Conservation (phyloP, 768 basidiomycete genomes). For the Russula dissimulans region DNA sequence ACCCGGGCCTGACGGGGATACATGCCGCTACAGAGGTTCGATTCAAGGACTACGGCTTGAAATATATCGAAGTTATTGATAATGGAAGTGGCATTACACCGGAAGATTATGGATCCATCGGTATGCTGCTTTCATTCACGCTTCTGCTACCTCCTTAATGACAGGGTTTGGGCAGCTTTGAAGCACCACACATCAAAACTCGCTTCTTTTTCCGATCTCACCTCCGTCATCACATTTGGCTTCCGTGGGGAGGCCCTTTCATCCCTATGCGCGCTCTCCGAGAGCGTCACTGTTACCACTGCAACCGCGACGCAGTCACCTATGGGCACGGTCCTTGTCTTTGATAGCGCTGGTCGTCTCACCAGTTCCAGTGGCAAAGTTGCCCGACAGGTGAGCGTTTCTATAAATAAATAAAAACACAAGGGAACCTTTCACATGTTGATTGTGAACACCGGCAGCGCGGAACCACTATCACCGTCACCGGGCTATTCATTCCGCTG, state of each 20-base stretch:
- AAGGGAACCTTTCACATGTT: not conserved
- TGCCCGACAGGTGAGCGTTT: constrained; percentile 61
- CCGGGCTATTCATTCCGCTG: constrained; percentile 66
- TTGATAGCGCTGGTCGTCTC: constrained; percentile 58
- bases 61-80: constrained; percentile 79
- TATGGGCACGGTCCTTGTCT: constrained; percentile 68
- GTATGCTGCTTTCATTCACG: constrained; percentile 33
- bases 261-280: constrained; percentile 79
- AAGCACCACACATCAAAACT: constrained; percentile 96
- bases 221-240: constrained; percentile 72
- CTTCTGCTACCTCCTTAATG: not conserved
- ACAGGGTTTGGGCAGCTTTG: constrained; percentile 40
- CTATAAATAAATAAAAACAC: not conserved
- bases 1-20: not conserved
- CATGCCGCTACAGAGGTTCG: constrained; percentile 57
- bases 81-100: constrained; percentile 83
- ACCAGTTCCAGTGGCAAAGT: constrained; percentile 43
- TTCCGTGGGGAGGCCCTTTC: constrained; percentile 96
- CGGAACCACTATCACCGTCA: constrained; percentile 75
- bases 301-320: constrained; percentile 63
- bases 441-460: constrained; percentile 37
- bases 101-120: constrained; percentile 68
- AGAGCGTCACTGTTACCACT: constrained; percentile 61
- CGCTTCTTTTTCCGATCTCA: constrained; percentile 61
- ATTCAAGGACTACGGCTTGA: constrained; percentile 81